Conservation (phyloP, 1,139 yeast species). For the Blastobotrys raffinosifermentans region DNA sequence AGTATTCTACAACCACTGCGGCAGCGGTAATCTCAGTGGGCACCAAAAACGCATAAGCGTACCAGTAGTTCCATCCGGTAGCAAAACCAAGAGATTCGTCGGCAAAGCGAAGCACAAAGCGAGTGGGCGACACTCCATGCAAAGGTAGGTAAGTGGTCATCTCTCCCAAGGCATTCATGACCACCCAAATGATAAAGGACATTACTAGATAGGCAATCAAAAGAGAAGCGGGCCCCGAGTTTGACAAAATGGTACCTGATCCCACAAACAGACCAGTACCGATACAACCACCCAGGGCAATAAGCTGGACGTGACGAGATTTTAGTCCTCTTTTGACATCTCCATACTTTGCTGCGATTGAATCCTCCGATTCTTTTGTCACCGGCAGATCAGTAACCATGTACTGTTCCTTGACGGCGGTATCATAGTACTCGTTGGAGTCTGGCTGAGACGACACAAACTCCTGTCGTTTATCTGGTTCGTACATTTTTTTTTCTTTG, state of each 20-base stretch:
- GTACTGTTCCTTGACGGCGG: background rate
- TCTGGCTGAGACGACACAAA: background rate
- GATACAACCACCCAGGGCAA: conserved; percentile 80
- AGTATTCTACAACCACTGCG: conserved; percentile 5
- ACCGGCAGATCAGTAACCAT: background rate
- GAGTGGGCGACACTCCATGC: conserved; percentile 47
- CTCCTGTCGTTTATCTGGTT: background rate
- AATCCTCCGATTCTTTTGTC: too few relatives aligned
- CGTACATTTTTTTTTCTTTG: background rate
- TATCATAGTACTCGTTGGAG: background rate
- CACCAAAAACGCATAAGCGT: conserved; percentile 66
- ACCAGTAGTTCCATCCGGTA: conserved; percentile 77
- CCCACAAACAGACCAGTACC: conserved; percentile 78
- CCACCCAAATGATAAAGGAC: conserved; percentile 44
- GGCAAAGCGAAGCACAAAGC: conserved; percentile 50
- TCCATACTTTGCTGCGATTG: background rate
- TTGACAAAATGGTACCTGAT: conserved; percentile 59
- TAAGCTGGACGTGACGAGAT: conserved; percentile 52
- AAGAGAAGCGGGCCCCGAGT: conserved; percentile 75
- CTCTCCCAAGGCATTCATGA: conserved; percentile 72
- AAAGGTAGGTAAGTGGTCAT: conserved; percentile 75
- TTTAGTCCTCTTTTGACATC: conserved; percentile 20
- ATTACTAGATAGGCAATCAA: conserved; percentile 48
- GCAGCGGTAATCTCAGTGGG: conserved; percentile 82
- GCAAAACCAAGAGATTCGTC: conserved; percentile 72